Evolutionary conservation across 805 yeast genomes (phyloP).

Genomic region (Wickerhamiella kazuoi): DNA sequence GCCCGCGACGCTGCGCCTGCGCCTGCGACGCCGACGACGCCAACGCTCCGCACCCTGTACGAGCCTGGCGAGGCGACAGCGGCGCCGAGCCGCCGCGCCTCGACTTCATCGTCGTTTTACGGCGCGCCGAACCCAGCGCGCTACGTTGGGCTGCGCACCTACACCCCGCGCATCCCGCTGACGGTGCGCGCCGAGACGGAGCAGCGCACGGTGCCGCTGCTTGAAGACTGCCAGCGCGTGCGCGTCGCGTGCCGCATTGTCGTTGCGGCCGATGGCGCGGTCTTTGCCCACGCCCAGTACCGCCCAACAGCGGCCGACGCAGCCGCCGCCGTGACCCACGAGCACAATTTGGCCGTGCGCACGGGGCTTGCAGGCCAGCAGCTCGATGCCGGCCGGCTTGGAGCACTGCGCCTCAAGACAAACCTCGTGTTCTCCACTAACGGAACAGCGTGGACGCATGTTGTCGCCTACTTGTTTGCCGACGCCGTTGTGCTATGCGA

Average conservation of each 20-base stretch:
- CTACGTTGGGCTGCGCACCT: neutral
- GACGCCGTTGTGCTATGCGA: neutral
- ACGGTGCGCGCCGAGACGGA: neutral
- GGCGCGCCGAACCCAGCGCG: neutral
- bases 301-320: neutral
- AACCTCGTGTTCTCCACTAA: constrained; percentile 1
- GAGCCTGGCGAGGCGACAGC: neutral
- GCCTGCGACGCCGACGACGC: too few species aligned
- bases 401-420: constrained; percentile 2
- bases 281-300: neutral
- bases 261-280: neutral
- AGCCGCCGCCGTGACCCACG: neutral
- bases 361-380: neutral
- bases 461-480: neutral
- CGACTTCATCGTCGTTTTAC: neutral
- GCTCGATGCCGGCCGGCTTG: constrained; percentile 1
- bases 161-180: neutral
- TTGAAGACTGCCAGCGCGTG: neutral
- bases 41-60: neutral
- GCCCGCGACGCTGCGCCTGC: too few species aligned
- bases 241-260: neutral
- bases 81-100: neutral
- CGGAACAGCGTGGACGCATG: constrained; percentile 2
- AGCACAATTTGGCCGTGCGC: neutral
- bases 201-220: neutral